phyloP scores from a whole-genome alignment of 2,329 filamentous ascomycete species.

The Aspergillus neoniger region DNA sequence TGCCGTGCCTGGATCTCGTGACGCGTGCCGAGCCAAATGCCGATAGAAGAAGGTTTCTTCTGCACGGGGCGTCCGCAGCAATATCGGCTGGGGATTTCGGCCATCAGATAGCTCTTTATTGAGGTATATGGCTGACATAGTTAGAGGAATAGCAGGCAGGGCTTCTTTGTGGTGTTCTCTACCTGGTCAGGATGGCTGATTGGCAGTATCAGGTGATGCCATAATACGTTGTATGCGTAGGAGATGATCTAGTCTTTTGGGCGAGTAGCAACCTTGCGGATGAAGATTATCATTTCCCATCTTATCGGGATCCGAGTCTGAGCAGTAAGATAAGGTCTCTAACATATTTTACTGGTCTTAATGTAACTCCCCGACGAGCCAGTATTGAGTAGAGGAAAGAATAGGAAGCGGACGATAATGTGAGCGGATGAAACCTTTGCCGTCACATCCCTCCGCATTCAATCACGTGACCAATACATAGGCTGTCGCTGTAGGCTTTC shows the following conservation, averaged over 20 bases:
- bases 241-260: neutral
- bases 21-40: slow-evolving; percentile 29
- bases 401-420: neutral
- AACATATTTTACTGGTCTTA: neutral
- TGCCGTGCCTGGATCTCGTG: slow-evolving; percentile 20
- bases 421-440: neutral
- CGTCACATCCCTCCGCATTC: neutral
- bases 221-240: no score
- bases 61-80: neutral
- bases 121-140: no score
- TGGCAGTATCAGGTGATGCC: no score
- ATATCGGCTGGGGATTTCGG: neutral
- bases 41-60: slow-evolving; percentile 16
- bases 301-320: neutral
- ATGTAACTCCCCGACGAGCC: neutral
- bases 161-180: no score
- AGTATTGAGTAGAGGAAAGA: neutral
- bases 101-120: no score
- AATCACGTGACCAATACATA: neutral
- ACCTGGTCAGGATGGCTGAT: no score
- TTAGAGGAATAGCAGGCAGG: no score
- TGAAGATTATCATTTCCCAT: neutral
- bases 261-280: neutral
- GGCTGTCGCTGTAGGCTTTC: neutral
- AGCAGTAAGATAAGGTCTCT: neutral